These are phyloP conservation scores for Triticum aestivum DNA, from an alignment of 176 grass and related monocot genomes.

Conservation along the genomic window DNA sequence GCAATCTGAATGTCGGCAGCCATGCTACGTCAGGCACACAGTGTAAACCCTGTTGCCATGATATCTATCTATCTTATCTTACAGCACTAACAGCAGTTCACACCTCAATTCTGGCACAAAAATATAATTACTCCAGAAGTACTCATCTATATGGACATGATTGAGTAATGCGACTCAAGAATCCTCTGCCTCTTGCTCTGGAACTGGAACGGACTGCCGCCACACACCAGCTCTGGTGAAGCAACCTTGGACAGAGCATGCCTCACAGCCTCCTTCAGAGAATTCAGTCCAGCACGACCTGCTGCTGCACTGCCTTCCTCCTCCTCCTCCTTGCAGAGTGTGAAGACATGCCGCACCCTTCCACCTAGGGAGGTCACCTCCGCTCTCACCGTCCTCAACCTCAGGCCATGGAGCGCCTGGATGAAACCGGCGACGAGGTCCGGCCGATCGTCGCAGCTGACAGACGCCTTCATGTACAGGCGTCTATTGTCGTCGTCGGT, in stretches of 20 bases:
- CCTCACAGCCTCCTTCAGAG: slow-evolving; percentile 49
- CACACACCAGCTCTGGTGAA: slow-evolving; percentile 30
- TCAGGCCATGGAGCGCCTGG: slow-evolving; percentile 35
- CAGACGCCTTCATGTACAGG: slow-evolving; percentile 34
- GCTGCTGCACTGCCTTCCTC: background rate
- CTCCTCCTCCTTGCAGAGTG: slow-evolving; percentile 18
- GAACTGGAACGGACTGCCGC: background rate
- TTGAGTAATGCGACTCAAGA: slow-evolving; percentile 34
- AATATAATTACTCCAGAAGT: too few species aligned
- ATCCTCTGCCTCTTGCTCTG: slow-evolving; percentile 54
- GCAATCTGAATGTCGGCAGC: background rate
- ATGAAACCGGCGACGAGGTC: slow-evolving; percentile 37
- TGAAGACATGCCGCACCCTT: slow-evolving; percentile 46
- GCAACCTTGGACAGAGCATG: slow-evolving; percentile 34
- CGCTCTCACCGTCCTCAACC: slow-evolving; percentile 34
- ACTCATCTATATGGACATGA: slow-evolving; percentile 33
- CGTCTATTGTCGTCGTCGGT: background rate
- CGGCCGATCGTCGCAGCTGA: slow-evolving; percentile 50
- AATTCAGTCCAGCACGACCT: slow-evolving; percentile 4
- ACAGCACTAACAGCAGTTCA: background rate
- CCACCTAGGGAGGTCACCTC: slow-evolving; percentile 41
- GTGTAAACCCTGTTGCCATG: too few species aligned
- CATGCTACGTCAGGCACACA: background rate
- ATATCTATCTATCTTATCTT: background rate
- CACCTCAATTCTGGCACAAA: background rate